Evolutionary conservation across 2,329 filamentous ascomycete genomes (phyloP).

Genomic region (Fusarium clavum): DNA sequence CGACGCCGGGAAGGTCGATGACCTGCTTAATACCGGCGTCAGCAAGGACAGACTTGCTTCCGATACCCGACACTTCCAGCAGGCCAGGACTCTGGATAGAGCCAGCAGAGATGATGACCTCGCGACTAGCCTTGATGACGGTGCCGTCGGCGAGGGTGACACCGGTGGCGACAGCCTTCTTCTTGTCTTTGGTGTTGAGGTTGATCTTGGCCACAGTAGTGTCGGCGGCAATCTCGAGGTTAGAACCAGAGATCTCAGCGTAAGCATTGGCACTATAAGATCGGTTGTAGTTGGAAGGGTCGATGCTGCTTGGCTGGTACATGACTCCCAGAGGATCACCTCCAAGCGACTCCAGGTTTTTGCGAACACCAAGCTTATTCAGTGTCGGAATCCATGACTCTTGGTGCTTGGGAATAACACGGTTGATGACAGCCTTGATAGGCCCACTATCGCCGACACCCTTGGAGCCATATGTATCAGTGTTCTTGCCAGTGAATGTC

Average conservation of each 20-base stretch:
- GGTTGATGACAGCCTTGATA: constrained; percentile 51
- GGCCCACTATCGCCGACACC: constrained; percentile 37
- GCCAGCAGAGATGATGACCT: constrained; percentile 53
- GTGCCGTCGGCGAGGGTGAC: constrained; percentile 29
- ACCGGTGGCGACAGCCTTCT: constrained; percentile 33
- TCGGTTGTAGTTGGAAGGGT: constrained; percentile 57
- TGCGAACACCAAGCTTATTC: constrained; percentile 53
- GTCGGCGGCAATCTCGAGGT: constrained; percentile 49
- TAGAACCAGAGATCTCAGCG: constrained; percentile 54
- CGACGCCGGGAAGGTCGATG: constrained; percentile 68
- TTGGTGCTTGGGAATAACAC: constrained; percentile 57
- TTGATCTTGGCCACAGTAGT: constrained; percentile 39
- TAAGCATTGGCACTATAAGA: constrained; percentile 62
- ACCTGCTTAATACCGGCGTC: constrained; percentile 60
- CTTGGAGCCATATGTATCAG: constrained; percentile 36
- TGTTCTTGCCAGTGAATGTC: constrained; percentile 41
- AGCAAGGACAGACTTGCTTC: constrained; percentile 60
- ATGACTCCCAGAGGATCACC: constrained; percentile 61
- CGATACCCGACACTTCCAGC: constrained; percentile 68
- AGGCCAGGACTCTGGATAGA: constrained; percentile 67
- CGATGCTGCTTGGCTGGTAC: constrained; percentile 61
- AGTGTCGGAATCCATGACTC: constrained; percentile 58
- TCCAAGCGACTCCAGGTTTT: constrained; percentile 56
- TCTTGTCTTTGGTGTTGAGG: constrained; percentile 31
- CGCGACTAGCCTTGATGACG: constrained; percentile 28